These are phyloP conservation scores for Chlamydomonas sp. DNA, from an alignment of 139 green algal species.

Conservation along the genomic window DNA sequence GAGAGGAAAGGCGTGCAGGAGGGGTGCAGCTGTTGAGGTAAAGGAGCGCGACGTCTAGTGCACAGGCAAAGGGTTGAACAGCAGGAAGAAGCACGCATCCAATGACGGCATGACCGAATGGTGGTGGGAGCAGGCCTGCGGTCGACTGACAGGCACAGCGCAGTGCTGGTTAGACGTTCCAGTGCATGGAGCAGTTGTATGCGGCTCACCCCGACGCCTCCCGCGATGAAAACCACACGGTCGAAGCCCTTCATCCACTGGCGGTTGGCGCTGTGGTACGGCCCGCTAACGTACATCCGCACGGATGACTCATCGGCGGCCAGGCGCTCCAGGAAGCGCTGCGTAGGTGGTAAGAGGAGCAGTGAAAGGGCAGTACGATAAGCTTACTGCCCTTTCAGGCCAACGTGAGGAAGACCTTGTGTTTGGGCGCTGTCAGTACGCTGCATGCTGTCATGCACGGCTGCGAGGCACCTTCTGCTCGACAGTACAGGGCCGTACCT, in stretches of 20 bases:
- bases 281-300: slow-evolving; percentile 18
- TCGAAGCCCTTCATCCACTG: not conserved
- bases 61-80: too few species aligned
- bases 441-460: too few species aligned
- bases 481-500: not conserved
- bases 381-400: not conserved
- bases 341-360: not conserved
- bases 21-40: not conserved
- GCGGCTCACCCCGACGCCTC: slow-evolving; percentile 24
- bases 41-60: not conserved
- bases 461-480: too few species aligned
- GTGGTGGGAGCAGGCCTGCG: too few species aligned
- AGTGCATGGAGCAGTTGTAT: not conserved
- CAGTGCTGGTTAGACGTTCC: not conserved
- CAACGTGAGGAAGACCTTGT: not conserved
- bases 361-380: not conserved
- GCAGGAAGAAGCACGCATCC: too few species aligned
- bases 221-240: slow-evolving; percentile 9
- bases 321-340: slow-evolving; percentile 3
- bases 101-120: too few species aligned
- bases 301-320: not conserved
- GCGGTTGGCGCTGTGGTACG: slow-evolving; percentile 11
- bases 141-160: too few species aligned
- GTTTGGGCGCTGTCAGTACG: not conserved
- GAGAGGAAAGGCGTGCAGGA: not conserved